Evolutionary conservation across 2,329 filamentous ascomycete species (phyloP).

Genomic region (Byssoonygena ceratinophila): DNA sequence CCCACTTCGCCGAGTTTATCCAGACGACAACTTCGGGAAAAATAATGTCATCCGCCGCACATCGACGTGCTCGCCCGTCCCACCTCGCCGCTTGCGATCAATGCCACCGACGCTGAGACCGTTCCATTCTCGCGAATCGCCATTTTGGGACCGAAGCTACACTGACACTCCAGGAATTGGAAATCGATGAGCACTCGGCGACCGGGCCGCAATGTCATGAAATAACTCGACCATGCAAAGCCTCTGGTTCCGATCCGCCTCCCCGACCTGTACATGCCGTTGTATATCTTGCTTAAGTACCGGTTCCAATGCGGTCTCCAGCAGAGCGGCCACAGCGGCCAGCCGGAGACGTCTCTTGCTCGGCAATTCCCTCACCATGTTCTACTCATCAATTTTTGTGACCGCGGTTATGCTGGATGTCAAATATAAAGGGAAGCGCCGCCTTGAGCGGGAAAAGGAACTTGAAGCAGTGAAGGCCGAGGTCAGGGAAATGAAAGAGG

Average conservation of each 20-base stretch:
- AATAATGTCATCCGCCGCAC: not conserved
- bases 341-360: slow-evolving; percentile 31
- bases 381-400: slow-evolving; percentile 38
- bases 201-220: not conserved
- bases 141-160: not conserved
- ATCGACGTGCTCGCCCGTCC: not conserved
- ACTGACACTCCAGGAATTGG: not conserved
- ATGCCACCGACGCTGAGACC: not conserved
- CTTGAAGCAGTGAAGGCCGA: slow-evolving; percentile 36
- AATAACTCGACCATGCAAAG: slow-evolving; percentile 32
- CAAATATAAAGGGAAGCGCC: slow-evolving; percentile 31
- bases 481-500: slow-evolving; percentile 30
- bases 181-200: not conserved
- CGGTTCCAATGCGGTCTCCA: slow-evolving; percentile 26
- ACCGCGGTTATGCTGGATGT: slow-evolving; percentile 34
- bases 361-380: slow-evolving; percentile 35
- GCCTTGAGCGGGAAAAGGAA: slow-evolving; percentile 33
- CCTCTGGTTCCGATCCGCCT: slow-evolving; percentile 35
- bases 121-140: not conserved
- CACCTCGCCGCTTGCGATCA: not conserved
- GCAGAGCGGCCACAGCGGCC: slow-evolving; percentile 28
- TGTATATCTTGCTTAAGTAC: slow-evolving; percentile 35
- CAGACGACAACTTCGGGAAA: not conserved
- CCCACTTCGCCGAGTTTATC: not conserved
- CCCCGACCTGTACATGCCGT: slow-evolving; percentile 31